Percentiles rank a stretch among this genome's conserved stretches.
Evolutionary conservation across 148 eudicot genomes (phyloP).

Genomic region (Dysphania ambrosioides): DNA sequence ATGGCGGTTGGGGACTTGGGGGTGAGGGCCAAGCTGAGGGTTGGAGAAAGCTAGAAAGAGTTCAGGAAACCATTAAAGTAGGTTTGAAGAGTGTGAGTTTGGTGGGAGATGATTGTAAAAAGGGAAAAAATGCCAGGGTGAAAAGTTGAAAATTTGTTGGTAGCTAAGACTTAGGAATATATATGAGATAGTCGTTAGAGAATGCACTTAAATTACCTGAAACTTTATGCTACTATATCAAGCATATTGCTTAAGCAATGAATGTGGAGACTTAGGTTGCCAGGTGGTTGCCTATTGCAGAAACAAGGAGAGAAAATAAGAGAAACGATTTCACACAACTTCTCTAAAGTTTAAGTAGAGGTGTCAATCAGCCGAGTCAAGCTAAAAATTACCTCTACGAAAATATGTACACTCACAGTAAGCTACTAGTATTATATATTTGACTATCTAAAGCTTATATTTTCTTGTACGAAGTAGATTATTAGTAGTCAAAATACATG

Average conservation of each 20-base stretch:
- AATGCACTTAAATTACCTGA: constrained; percentile 21
- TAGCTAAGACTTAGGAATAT: neutral
- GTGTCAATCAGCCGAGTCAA: neutral
- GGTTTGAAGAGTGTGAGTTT: neutral
- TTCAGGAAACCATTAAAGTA: constrained; percentile 2
- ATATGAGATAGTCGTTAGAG: neutral
- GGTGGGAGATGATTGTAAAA: neutral
- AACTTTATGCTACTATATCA: constrained; percentile 21
- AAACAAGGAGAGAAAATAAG: constrained; percentile 4
- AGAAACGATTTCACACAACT: neutral
- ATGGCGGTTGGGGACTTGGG: constrained; percentile 2
- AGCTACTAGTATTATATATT: too few relatives aligned
- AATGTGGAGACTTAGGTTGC: constrained; percentile 21
- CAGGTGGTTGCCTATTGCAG: constrained; percentile 19
- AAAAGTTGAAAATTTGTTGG: constrained; percentile 8
- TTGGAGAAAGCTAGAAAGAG: neutral
- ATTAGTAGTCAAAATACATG: too few relatives aligned
- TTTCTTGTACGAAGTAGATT: too few relatives aligned
- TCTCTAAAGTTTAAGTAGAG: neutral
- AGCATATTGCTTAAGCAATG: constrained; percentile 26
- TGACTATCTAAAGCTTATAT: too few relatives aligned
- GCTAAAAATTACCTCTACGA: neutral
- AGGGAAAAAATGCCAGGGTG: neutral
- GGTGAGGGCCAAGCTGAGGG: neutral
- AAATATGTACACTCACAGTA: too few relatives aligned